phyloP scores from a whole-genome alignment of 139 green algal species.

The Chlorella vulgaris region DNA sequence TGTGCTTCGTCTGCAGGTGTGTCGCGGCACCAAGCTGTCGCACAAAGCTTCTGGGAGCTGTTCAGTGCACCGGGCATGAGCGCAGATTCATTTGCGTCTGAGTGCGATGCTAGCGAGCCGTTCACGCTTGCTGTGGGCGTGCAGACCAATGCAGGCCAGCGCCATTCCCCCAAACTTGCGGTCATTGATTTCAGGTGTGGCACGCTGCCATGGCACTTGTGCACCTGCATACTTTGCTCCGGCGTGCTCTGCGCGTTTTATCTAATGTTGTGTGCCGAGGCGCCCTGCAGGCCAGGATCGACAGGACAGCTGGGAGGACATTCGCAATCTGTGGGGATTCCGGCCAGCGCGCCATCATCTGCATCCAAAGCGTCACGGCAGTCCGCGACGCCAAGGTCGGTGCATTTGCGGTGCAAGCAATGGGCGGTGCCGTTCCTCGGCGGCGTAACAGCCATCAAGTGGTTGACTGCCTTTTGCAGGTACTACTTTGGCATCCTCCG shows the following conservation, averaged over 20 bases:
- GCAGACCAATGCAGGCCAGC: slow-evolving; percentile 10
- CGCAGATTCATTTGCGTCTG: background rate
- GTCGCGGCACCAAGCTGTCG: background rate
- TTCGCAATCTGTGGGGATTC: slow-evolving; percentile 14
- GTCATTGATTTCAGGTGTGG: slow-evolving; percentile 27
- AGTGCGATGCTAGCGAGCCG: slow-evolving; percentile 10
- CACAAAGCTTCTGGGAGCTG: slow-evolving; percentile 44
- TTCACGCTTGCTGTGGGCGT: slow-evolving; percentile 27
- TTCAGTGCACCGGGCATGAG: background rate
- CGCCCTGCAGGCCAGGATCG: slow-evolving; percentile 28
- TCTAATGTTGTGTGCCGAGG: background rate
- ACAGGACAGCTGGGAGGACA: slow-evolving; percentile 21
- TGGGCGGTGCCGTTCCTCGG: too few relatives aligned
- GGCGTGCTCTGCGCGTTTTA: too few relatives aligned
- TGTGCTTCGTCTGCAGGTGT: slow-evolving; percentile 5
- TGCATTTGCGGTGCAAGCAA: too few relatives aligned
- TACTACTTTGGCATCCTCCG: slow-evolving; percentile 37
- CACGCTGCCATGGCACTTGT: too few relatives aligned
- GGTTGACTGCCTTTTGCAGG: background rate
- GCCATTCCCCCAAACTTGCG: background rate
- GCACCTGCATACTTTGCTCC: too few relatives aligned
- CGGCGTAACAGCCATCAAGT: too few relatives aligned
- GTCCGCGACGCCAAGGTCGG: too few relatives aligned
- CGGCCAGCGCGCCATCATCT: background rate
- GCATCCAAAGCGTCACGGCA: background rate